Evolutionary conservation across 148 eudicot genomes (phyloP).

Genomic region (Silene latifolia): DNA sequence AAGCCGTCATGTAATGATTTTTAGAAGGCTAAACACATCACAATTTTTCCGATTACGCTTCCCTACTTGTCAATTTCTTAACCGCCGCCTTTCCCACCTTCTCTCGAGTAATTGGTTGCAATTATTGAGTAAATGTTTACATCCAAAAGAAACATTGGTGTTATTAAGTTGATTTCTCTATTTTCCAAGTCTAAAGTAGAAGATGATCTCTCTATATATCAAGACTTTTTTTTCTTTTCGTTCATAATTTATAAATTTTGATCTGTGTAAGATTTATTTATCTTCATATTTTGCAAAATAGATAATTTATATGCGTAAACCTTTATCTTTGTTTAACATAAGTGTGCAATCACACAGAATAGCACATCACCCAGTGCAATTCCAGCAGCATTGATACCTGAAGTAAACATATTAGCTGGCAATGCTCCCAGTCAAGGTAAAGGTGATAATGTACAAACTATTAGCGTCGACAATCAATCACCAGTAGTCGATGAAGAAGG

Average conservation of each 20-base stretch:
- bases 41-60: neutral
- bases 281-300: neutral
- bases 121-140: neutral
- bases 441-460: constrained; percentile 25
- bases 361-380: constrained; percentile 28
- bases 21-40: neutral
- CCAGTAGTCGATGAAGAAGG: constrained; percentile 50
- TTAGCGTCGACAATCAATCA: constrained; percentile 36
- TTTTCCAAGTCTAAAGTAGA: neutral
- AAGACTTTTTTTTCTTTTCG: no score
- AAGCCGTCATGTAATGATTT: neutral
- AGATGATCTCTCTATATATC: neutral
- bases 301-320: neutral
- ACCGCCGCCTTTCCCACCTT: neutral
- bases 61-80: neutral
- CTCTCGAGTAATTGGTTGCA: neutral
- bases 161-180: neutral
- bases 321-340: constrained; percentile 5
- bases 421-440: constrained; percentile 30
- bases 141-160: neutral
- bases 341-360: constrained; percentile 22
- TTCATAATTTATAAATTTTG: neutral
- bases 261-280: neutral
- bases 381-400: constrained; percentile 34
- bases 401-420: constrained; percentile 16